Evolutionary conservation across 208 protist genomes (phyloP).

Genomic region (Trypanosoma brucei): DNA sequence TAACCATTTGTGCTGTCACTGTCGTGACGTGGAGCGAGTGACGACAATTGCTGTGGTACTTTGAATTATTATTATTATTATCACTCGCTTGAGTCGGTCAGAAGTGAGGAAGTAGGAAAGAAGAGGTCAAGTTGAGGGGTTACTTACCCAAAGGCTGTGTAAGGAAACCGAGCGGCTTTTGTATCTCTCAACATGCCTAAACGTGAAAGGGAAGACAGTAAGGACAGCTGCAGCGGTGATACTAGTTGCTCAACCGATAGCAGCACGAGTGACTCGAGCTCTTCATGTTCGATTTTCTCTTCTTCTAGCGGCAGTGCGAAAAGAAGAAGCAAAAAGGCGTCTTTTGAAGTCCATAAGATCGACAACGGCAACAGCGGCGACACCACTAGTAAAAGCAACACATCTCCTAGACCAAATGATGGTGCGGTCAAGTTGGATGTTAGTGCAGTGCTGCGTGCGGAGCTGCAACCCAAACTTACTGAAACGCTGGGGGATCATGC

Average conservation of each 20-base stretch:
- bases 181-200: conserved; percentile 12
- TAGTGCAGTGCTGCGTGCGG: neutral
- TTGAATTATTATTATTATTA: no score
- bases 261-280: neutral
- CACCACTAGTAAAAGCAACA: neutral
- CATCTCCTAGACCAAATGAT: neutral
- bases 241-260: no score
- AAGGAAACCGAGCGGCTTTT: neutral
- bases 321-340: neutral
- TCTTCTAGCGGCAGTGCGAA: conserved; percentile 15
- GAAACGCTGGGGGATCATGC: no score
- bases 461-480: neutral
- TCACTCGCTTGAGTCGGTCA: no score
- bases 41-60: no score
- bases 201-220: conserved; percentile 20
- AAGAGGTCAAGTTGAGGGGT: no score
- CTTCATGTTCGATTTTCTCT: conserved; percentile 24
- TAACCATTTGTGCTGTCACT: no score
- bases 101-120: no score
- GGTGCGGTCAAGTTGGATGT: neutral
- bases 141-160: no score
- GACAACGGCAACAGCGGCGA: neutral
- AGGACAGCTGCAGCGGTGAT: conserved; percentile 3
- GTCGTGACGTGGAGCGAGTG: no score
- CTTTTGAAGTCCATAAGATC: neutral